These are phyloP conservation scores for Colletotrichum tropicale DNA, from an alignment of 2,329 filamentous ascomycete species.

Conservation along the genomic window DNA sequence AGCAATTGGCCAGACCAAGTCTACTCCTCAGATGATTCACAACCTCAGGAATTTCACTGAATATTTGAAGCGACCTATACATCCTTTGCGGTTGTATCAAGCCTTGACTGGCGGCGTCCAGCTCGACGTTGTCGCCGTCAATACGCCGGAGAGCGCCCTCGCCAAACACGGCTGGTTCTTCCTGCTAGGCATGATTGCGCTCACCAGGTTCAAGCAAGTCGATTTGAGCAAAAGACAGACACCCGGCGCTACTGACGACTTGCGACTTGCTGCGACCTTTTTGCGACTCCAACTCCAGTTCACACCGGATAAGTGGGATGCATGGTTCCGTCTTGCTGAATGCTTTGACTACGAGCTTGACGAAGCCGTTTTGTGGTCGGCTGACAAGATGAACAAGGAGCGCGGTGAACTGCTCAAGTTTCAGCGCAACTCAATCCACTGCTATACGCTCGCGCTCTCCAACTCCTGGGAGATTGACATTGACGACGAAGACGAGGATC, in stretches of 20 bases:
- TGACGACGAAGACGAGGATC: constrained; percentile 52
- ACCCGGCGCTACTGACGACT: constrained; percentile 80
- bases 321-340: constrained; percentile 88
- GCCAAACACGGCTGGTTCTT: constrained; percentile 92
- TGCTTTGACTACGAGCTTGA: constrained; percentile 89
- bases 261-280: constrained; percentile 81
- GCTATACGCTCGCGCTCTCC: constrained; percentile 68
- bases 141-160: constrained; percentile 70
- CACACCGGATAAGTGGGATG: constrained; percentile 82
- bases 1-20: constrained; percentile 79
- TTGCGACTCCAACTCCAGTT: constrained; percentile 84
- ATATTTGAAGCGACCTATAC: constrained; percentile 83
- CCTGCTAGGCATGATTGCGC: constrained; percentile 83
- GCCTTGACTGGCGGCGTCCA: constrained; percentile 80
- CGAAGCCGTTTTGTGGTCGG: constrained; percentile 85
- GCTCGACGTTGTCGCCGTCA: constrained; percentile 73
- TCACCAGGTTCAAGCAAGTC: constrained; percentile 80
- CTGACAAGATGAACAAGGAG: constrained; percentile 89
- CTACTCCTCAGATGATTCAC: constrained; percentile 80
- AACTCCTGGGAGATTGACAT: constrained; percentile 53
- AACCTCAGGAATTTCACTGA: constrained; percentile 84
- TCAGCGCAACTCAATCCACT: constrained; percentile 83
- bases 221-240: constrained; percentile 77
- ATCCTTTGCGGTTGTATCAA: constrained; percentile 79
- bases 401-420: constrained; percentile 74